These are phyloP conservation scores for Westerdykella sp. DNA, from an alignment of 2,329 filamentous ascomycete species.

Conservation along the genomic window DNA sequence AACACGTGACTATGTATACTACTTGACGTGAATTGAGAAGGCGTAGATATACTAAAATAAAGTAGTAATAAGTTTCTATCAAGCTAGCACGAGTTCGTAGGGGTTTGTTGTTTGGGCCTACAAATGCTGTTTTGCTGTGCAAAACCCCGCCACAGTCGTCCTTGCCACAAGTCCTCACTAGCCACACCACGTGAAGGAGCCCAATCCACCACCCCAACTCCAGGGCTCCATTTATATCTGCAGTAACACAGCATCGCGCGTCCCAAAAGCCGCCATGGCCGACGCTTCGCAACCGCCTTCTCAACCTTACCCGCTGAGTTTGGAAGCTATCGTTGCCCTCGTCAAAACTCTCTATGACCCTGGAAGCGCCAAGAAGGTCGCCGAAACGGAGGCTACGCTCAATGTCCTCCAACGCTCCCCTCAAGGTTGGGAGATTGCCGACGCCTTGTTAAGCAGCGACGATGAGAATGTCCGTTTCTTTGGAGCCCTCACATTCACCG, in stretches of 20 bases:
- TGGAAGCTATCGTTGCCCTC: slow-evolving; percentile 39
- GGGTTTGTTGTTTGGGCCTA: no score
- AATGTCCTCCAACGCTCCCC: slow-evolving; percentile 72
- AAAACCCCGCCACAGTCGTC: no score
- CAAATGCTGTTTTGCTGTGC: no score
- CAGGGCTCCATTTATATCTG: background rate
- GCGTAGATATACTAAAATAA: no score
- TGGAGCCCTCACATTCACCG: slow-evolving; percentile 82
- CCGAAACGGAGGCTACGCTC: slow-evolving; percentile 63
- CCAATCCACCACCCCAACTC: background rate
- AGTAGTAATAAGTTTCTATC: no score
- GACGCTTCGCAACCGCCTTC: slow-evolving; percentile 8
- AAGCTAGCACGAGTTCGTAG: no score
- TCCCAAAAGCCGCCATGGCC: slow-evolving; percentile 15
- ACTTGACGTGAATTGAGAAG: no score
- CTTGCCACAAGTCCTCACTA: background rate
- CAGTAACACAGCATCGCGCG: background rate
- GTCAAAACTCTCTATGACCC: slow-evolving; percentile 49
- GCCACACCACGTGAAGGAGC: background rate
- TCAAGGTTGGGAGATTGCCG: slow-evolving; percentile 79
- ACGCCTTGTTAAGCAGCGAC: slow-evolving; percentile 62
- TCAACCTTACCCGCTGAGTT: slow-evolving; percentile 21
- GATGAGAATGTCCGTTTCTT: slow-evolving; percentile 82
- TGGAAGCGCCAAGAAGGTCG: slow-evolving; percentile 40
- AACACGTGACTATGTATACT: no score